A percentile compares a stretch with the other conserved stretches of the same genome.
Conservation (phyloP, 129 eudicot genomes). For the Chrysanthemum seticuspe region DNA sequence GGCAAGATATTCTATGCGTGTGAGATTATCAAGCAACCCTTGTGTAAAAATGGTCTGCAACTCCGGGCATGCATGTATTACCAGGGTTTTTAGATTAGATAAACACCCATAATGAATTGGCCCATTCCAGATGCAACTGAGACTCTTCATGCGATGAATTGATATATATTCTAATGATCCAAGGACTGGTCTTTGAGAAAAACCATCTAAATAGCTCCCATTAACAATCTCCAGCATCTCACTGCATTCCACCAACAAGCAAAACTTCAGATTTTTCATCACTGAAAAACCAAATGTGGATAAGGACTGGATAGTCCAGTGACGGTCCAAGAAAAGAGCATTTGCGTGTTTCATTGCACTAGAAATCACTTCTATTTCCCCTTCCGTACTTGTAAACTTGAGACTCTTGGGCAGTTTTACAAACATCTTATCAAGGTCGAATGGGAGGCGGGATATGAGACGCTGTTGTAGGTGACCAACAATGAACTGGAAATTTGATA, state of each 20-base stretch:
- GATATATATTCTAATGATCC: slow-evolving; percentile 23
- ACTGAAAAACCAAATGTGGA: background rate
- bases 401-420: slow-evolving; percentile 17
- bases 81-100: slow-evolving; percentile 18
- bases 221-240: slow-evolving; percentile 20
- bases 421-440: slow-evolving; percentile 14
- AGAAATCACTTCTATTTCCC: background rate
- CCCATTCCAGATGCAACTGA: slow-evolving; percentile 26
- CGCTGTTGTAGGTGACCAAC: slow-evolving; percentile 27
- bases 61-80: slow-evolving; percentile 29
- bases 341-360: slow-evolving; percentile 1
- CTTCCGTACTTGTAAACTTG: slow-evolving; percentile 24
- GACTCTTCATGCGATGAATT: slow-evolving; percentile 25
- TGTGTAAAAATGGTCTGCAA: slow-evolving; percentile 19
- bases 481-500: slow-evolving; percentile 1
- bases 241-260: slow-evolving; percentile 28
- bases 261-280: slow-evolving; percentile 8
- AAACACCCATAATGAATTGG: background rate
- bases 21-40: slow-evolving; percentile 21
- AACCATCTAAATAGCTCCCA: background rate
- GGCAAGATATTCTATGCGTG: slow-evolving; percentile 13
- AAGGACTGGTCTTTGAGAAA: background rate
- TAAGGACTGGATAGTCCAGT: slow-evolving; percentile 9
- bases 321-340: slow-evolving; percentile 25
- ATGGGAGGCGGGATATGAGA: slow-evolving; percentile 13